Conservation (phyloP, 2,329 filamentous ascomycete genomes). For the Talaromyces marneffei region DNA sequence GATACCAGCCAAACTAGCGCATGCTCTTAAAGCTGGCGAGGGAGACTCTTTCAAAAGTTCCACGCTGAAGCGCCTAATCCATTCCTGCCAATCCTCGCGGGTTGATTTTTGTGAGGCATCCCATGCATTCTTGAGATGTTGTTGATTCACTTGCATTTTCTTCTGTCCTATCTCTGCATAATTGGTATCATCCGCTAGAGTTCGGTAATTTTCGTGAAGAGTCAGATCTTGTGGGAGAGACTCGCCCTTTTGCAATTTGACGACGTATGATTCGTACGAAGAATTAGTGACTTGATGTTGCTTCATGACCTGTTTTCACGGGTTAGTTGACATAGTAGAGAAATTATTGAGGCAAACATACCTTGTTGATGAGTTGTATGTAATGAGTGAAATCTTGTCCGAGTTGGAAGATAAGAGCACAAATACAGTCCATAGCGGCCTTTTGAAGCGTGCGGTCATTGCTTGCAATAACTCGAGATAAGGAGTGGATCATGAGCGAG, state of each 20-base stretch:
- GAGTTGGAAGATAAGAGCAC: conserved; percentile 90
- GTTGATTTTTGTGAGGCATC: conserved; percentile 95
- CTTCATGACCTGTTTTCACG: conserved; percentile 50
- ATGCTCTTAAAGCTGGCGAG: conserved; percentile 88
- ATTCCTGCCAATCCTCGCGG: conserved; percentile 98
- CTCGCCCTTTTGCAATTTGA: conserved; percentile 90
- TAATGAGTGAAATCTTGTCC: conserved; percentile 95
- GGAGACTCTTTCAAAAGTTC: conserved; percentile 92
- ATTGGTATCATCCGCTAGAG: conserved; percentile 71
- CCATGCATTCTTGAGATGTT: conserved; percentile 95
- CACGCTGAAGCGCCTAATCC: conserved; percentile 94
- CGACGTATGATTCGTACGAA: conserved; percentile 88
- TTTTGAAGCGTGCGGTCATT: conserved; percentile 68
- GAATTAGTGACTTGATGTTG: conserved; percentile 76
- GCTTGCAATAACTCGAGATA: conserved; percentile 73
- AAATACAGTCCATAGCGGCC: conserved; percentile 86
- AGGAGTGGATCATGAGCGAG: conserved; percentile 89
- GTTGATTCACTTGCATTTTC: conserved; percentile 94
- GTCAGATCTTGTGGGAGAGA: conserved; percentile 91
- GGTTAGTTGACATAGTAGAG: conserved; percentile 5
- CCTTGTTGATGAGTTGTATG: conserved; percentile 86
- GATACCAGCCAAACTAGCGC: conserved; percentile 81
- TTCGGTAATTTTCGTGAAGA: conserved; percentile 72
- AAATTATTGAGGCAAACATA: conserved; percentile 23
- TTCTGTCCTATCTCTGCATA: conserved; percentile 82